These are phyloP conservation scores for Magnusiomyces magnusii DNA, from an alignment of 1,139 yeast species.

Conservation along the genomic window DNA sequence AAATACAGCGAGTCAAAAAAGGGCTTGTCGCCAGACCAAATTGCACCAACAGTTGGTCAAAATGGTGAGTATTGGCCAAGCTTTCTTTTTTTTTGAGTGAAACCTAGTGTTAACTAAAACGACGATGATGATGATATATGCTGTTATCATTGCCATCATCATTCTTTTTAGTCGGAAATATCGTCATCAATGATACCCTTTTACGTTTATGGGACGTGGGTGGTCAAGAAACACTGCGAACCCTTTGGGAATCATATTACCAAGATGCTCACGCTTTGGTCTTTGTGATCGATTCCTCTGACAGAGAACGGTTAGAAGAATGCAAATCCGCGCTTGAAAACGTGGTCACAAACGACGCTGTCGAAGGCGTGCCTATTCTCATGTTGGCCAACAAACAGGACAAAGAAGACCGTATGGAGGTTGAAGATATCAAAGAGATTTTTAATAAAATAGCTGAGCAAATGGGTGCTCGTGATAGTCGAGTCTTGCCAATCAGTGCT, in stretches of 20 bases:
- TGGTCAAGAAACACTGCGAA: conserved; percentile 76
- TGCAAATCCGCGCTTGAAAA: conserved; percentile 55
- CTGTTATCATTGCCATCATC: neutral
- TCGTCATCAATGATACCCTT: conserved; percentile 45
- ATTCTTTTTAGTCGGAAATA: conserved; percentile 37
- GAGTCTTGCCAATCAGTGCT: conserved; percentile 86
- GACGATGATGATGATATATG: too few relatives aligned
- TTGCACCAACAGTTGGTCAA: conserved; percentile 71
- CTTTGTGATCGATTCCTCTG: conserved; percentile 88
- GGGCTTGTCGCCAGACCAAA: conserved; percentile 42
- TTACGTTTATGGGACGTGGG: conserved; percentile 95
- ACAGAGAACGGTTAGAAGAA: conserved; percentile 72
- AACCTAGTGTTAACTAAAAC: too few relatives aligned
- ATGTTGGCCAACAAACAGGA: conserved; percentile 98
- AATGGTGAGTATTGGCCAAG: conserved; percentile 32
- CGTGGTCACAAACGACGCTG: conserved; percentile 46
- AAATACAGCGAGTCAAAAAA: conserved; percentile 38
- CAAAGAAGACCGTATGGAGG: conserved; percentile 72
- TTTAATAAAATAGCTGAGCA: conserved; percentile 73
- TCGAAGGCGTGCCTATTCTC: conserved; percentile 75
- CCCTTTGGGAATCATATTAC: conserved; percentile 84
- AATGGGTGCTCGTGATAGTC: conserved; percentile 82
- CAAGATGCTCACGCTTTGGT: conserved; percentile 83
- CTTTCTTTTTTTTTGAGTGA: neutral
- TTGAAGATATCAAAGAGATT: conserved; percentile 69